Evolutionary conservation across 805 yeast species (phyloP).

Genomic region (Jamesozyma piceae): DNA sequence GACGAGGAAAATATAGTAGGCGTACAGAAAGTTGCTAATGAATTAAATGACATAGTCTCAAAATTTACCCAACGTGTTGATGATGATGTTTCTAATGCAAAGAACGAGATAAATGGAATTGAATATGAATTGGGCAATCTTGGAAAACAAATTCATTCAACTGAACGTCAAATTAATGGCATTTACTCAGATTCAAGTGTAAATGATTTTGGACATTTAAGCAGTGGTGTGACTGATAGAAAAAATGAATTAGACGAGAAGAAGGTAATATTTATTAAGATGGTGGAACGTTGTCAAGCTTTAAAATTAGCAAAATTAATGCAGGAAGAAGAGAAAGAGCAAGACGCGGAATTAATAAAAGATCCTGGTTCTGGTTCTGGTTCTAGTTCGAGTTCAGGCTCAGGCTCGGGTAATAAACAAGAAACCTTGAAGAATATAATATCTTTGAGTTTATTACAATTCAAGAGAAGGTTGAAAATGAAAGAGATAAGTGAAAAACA

Average conservation of each 20-base stretch:
- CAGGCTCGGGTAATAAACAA: background rate
- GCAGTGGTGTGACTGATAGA: background rate
- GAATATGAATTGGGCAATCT: background rate
- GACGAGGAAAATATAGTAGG: background rate
- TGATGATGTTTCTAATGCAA: background rate
- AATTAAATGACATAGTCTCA: conserved; percentile 1
- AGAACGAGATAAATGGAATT: background rate
- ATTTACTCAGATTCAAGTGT: background rate
- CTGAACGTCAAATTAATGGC: background rate
- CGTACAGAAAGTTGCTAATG: background rate
- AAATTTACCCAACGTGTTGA: conserved; percentile 1
- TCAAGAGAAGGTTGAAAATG: conserved; percentile 35
- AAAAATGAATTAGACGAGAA: background rate
- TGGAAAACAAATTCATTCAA: background rate
- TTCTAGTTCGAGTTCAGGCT: background rate
- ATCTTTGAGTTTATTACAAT: conserved; percentile 44
- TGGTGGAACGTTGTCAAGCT: conserved; percentile 57
- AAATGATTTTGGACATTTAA: background rate
- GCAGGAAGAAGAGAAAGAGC: conserved; percentile 40
- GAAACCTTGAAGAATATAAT: conserved; percentile 27
- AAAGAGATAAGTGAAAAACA: conserved; percentile 44
- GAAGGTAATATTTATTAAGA: conserved; percentile 5
- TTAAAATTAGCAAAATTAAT: conserved; percentile 48
- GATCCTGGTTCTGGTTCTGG: background rate
- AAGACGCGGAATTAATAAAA: conserved; percentile 7